Evolutionary conservation across 805 yeast genomes (phyloP), one percentile per base, ranked within the genome.

Genomic region (Cyberlindnera mycetangii): DNA sequence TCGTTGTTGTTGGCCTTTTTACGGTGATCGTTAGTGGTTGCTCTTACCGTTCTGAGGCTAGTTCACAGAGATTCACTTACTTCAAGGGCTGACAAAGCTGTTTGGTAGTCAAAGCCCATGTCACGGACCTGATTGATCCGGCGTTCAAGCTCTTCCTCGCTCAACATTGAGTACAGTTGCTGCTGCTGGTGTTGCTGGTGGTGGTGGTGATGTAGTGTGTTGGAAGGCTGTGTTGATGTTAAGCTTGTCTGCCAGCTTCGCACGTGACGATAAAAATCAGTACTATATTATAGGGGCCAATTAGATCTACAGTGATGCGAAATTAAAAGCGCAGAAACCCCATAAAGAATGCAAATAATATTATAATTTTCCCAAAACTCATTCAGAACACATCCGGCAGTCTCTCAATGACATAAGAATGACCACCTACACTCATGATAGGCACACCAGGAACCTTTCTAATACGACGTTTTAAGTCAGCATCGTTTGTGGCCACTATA

Each of bases 361-460:
- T 17, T 16, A 41, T 32, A 33, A 25, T 32, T 25, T 15, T 19
- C 34, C 31, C n/a, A 18, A 33, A 18, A 14, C 19, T 11, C 37
- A 7, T 1, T 42, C 39, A 85, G 60, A 85, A 85, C n/a, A 86
- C 96, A 64, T 90, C 97, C 2, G 99, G 99, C 47, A 93, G 75
- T 64, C 97, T 79, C 66, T 93, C 99, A 53, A 93, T 83, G 30
- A 87, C 96, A 62, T 92, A 93, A 1, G 89, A 72, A 64, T 89
- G 96, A 2, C 85, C 85, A 28, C 98, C 99, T 7, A 93, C 99
- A 67, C 96, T 88, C 95, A 93, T 81, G 28, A 93, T 72, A 11
- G 99, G 99, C 50, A 93, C 86, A 58, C 99, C 99, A 1, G 99
- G 99, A 21, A 93, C 89, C 66, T 93, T 93, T 69, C 99, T 79